Base-by-base conservation (phyloP, 768 basidiomycete genomes). In the Paxillus ammoniavirescens region DNA sequence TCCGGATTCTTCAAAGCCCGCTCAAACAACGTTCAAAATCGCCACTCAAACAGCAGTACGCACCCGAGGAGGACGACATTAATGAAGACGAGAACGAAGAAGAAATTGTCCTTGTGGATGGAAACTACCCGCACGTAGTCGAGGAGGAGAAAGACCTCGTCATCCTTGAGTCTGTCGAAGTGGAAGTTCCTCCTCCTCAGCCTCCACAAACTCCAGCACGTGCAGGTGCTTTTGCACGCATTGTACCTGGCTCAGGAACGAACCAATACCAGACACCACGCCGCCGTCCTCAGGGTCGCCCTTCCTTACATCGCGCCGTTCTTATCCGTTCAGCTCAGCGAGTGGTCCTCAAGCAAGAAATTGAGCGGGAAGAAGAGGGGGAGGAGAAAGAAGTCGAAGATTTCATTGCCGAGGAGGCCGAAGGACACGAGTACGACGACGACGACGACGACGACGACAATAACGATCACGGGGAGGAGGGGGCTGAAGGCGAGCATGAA, bases 81-180 rank as follows among this genome's bases (percentile, higher is more conserved):
- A 65, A 69, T 5, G 73, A 71, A 2, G 65, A 69, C 5, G 73
- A 71, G 2, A 72, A 72, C 2, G 72, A 73, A 28, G 79, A 80
- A 13, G 74, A 77, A 4, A 78, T 84, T 35, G 72, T 86, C 1
- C 75, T 89, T 4, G 87, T 87, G 0, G 82, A 88, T 33, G 84
- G 83, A 18, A 75, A 85, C 50, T 72, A 82, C 58, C 86, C 87
- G 4, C 78, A 80, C 14, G 86, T 89, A 7, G 78, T 88, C 0
- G 81, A 88, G 59, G 86, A 87, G 52, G 87, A 83, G 31, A 76
- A 74, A 48, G 88, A 87, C 53, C 79, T 89, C 35, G 78, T 89
- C 41, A 87, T 90, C 52, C 71, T 89, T 15, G 88, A 90, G 63
- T 81, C 84, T 49, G 78, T 87, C n/a, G 77, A 80, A 65, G 64